Evolutionary conservation across 2,329 filamentous ascomycete species (phyloP).

Genomic region (Plenodomus tracheiphilus): DNA sequence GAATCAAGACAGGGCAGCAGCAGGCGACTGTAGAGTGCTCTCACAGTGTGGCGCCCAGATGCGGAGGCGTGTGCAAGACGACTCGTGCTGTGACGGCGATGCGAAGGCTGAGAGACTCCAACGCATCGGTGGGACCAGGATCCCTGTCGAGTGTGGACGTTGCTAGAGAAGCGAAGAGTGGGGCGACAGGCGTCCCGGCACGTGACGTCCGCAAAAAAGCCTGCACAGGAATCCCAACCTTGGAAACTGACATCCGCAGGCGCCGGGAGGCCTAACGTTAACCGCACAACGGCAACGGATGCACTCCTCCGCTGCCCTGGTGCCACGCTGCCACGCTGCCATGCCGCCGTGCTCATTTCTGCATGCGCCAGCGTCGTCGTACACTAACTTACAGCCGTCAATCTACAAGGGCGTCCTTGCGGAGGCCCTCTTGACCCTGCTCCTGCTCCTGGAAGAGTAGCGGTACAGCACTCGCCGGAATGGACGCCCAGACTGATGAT

Average conservation of each 20-base stretch:
- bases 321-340: background rate
- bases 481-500: too few species aligned
- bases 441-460: too few species aligned
- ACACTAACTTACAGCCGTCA: background rate
- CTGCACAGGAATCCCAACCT: too few species aligned
- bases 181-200: background rate
- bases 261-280: too few species aligned
- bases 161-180: background rate
- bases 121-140: conserved; percentile 6
- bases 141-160: background rate
- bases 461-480: too few species aligned
- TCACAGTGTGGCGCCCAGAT: conserved; percentile 19
- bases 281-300: background rate
- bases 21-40: conserved; percentile 5
- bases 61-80: conserved; percentile 5
- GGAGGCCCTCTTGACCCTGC: too few species aligned
- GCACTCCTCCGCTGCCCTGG: background rate
- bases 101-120: conserved; percentile 1
- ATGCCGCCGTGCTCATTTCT: background rate
- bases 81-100: conserved; percentile 3
- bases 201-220: background rate
- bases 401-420: background rate
- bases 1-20: conserved; percentile 1
- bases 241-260: too few species aligned
- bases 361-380: background rate